phyloP scores from a whole-genome alignment of 148 eudicot genomes.

The Silene conica region DNA sequence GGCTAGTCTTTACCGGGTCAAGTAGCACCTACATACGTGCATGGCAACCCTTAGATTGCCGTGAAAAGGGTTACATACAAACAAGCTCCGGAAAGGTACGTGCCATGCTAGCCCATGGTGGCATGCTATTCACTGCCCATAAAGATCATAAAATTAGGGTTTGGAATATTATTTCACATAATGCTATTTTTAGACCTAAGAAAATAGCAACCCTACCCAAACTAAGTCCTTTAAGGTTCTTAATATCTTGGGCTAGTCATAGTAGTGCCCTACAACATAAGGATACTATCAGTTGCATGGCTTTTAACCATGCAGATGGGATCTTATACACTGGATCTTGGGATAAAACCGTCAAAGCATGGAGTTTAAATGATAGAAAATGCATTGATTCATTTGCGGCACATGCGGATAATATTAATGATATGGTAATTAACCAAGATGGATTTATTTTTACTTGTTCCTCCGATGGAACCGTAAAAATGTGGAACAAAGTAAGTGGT shows the following conservation, averaged over 20 bases:
- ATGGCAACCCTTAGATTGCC: slow-evolving; percentile 50
- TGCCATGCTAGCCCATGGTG: slow-evolving; percentile 41
- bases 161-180: slow-evolving; percentile 31
- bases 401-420: slow-evolving; percentile 49
- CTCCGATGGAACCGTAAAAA: slow-evolving; percentile 55
- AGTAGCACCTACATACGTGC: slow-evolving; percentile 45
- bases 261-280: slow-evolving; percentile 29
- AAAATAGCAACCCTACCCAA: slow-evolving; percentile 44
- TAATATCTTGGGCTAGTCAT: slow-evolving; percentile 19
- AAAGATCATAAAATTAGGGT: slow-evolving; percentile 46
- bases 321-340: slow-evolving; percentile 59
- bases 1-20: slow-evolving; percentile 47
- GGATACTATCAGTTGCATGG: slow-evolving; percentile 62
- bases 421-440: slow-evolving; percentile 50
- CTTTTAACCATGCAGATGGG: slow-evolving; percentile 52
- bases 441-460: slow-evolving; percentile 63
- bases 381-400: slow-evolving; percentile 61
- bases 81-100: slow-evolving; percentile 40
- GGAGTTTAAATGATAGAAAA: slow-evolving; percentile 43
- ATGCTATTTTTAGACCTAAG: slow-evolving; percentile 33
- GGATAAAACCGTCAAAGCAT: slow-evolving; percentile 53
- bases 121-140: slow-evolving; percentile 47
- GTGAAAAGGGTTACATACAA: slow-evolving; percentile 44
- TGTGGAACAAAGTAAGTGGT: slow-evolving; percentile 61
- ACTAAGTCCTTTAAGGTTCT: slow-evolving; percentile 15